A percentile compares a stretch with the other conserved stretches of the same genome.
Evolutionary conservation across 2,329 filamentous ascomycete species (phyloP).

Genomic region (Monosporascus sp.): DNA sequence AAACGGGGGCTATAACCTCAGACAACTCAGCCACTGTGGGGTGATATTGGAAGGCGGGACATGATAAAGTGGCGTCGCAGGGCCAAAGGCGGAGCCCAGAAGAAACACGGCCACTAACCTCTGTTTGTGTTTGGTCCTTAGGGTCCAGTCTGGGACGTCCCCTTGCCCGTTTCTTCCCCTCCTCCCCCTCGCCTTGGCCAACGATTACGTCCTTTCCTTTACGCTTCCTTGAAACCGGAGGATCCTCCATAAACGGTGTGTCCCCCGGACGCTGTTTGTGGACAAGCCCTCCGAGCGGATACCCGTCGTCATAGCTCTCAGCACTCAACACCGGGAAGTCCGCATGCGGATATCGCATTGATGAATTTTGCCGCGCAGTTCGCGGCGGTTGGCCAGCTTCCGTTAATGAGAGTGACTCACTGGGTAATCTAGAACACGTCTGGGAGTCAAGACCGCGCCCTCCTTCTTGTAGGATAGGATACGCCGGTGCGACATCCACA

Average conservation of each 20-base stretch:
- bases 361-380: constrained; percentile 4
- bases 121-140: constrained; percentile 71
- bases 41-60: background rate
- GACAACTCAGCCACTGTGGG: background rate
- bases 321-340: constrained; percentile 41
- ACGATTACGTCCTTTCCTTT: constrained; percentile 24
- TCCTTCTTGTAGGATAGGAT: background rate
- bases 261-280: constrained; percentile 11
- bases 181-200: constrained; percentile 34
- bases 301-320: constrained; percentile 39
- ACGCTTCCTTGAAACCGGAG: constrained; percentile 26
- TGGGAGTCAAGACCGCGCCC: background rate
- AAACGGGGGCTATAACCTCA: background rate
- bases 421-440: background rate
- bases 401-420: background rate
- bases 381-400: background rate
- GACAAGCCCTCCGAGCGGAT: constrained; percentile 11
- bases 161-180: constrained; percentile 56
- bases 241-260: constrained; percentile 13
- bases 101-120: constrained; percentile 52
- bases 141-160: constrained; percentile 71
- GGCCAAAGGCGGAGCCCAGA: constrained; percentile 1
- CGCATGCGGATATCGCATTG: constrained; percentile 27
- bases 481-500: background rate
- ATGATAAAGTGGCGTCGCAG: background rate